These are phyloP conservation scores for Aspergillus fumigatiaffinis DNA, from an alignment of 2,329 filamentous ascomycete genomes.

Conservation along the genomic window DNA sequence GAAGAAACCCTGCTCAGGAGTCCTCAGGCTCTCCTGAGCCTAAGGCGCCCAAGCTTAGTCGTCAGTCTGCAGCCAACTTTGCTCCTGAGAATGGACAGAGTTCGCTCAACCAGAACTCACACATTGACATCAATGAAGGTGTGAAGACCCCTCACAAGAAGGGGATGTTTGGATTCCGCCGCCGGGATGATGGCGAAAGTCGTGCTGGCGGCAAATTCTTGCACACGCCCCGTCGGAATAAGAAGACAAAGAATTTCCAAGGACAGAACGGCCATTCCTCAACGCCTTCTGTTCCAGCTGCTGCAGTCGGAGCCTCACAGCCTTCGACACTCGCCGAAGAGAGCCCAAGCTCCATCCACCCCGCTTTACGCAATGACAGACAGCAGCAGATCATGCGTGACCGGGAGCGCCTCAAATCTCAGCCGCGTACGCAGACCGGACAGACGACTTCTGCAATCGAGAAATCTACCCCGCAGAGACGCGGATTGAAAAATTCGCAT, in stretches of 20 bases:
- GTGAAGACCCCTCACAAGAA: slow-evolving; percentile 11
- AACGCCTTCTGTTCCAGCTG: slow-evolving; percentile 2
- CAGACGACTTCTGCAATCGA: background rate
- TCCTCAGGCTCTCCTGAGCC: slow-evolving; percentile 7
- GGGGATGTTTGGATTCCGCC: slow-evolving; percentile 16
- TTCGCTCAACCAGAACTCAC: background rate
- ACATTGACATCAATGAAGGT: background rate
- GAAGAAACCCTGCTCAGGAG: slow-evolving; percentile 1
- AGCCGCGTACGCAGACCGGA: background rate
- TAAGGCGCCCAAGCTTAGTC: background rate
- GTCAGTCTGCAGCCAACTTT: background rate
- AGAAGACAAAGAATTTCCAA: background rate
- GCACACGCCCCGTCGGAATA: slow-evolving; percentile 4
- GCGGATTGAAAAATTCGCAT: background rate
- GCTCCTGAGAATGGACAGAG: background rate
- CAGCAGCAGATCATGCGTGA: slow-evolving; percentile 13
- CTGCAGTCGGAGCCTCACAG: background rate
- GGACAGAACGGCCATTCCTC: slow-evolving; percentile 1
- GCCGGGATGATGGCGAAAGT: slow-evolving; percentile 8
- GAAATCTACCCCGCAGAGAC: background rate
- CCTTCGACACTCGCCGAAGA: background rate
- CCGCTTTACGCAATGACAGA: slow-evolving; percentile 6
- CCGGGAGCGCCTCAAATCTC: slow-evolving; percentile 3
- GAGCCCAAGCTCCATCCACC: slow-evolving; percentile 11
- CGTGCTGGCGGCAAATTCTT: slow-evolving; percentile 3